These are phyloP conservation scores for Saccharata proteae DNA, from an alignment of 2,329 filamentous ascomycete species.

Conservation along the genomic window DNA sequence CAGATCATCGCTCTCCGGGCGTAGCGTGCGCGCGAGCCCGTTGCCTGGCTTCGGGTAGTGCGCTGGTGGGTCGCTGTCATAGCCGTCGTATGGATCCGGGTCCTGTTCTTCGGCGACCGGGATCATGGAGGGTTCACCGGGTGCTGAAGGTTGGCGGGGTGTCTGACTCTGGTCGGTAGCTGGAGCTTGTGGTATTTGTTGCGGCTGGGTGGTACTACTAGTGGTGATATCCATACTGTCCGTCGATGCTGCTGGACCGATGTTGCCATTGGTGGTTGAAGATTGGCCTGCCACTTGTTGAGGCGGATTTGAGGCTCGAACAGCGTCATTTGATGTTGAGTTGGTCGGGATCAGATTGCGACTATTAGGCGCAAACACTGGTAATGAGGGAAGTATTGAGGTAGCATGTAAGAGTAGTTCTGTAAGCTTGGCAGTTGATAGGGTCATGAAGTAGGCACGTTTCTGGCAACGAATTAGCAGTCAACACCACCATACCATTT, in stretches of 20 bases:
- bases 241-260: conserved; percentile 9
- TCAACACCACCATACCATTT: conserved; percentile 17
- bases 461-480: conserved; percentile 35
- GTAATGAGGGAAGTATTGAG: conserved; percentile 50
- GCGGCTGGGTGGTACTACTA: conserved; percentile 1
- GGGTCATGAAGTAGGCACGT: conserved; percentile 48
- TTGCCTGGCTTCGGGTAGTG: conserved; percentile 52
- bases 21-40: conserved; percentile 40
- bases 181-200: neutral
- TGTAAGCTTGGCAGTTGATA: conserved; percentile 51
- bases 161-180: neutral
- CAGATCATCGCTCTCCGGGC: conserved; percentile 46
- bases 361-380: conserved; percentile 44
- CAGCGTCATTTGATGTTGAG: conserved; percentile 10
- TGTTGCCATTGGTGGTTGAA: conserved; percentile 4
- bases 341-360: conserved; percentile 13
- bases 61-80: conserved; percentile 39
- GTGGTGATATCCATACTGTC: neutral
- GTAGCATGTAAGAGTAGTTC: conserved; percentile 52
- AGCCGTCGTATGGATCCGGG: conserved; percentile 30
- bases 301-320: no score
- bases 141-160: neutral
- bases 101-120: neutral
- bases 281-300: no score
- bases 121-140: neutral